A percentile compares a stretch with the other conserved stretches of the same genome.
phyloP scores from a whole-genome alignment of 345 rosid species.

The Bretschneidera sinensis region DNA sequence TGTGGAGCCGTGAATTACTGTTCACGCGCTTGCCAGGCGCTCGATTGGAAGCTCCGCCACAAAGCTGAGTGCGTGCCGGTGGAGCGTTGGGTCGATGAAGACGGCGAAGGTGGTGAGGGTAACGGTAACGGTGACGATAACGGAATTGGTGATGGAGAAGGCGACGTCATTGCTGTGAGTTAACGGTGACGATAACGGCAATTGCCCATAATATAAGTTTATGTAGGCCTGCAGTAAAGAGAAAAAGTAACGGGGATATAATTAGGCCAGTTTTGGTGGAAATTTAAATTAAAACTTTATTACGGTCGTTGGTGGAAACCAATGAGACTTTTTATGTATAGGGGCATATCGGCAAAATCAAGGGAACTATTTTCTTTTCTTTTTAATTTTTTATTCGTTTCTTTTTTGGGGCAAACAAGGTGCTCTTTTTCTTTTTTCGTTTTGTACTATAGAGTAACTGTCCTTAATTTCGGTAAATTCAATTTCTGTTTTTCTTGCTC shows the following conservation, averaged over 20 bases:
- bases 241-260: slow-evolving; percentile 1
- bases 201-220: background rate
- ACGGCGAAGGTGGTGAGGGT: slow-evolving; percentile 39
- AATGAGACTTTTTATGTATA: slow-evolving; percentile 23
- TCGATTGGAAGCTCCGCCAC: slow-evolving; percentile 92
- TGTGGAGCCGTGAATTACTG: slow-evolving; percentile 94
- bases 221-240: slow-evolving; percentile 1
- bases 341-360: slow-evolving; percentile 20
- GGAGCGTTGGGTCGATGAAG: slow-evolving; percentile 59
- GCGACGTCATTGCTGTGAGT: slow-evolving; percentile 19
- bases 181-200: slow-evolving; percentile 24
- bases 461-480: slow-evolving; percentile 17
- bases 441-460: slow-evolving; percentile 9
- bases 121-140: slow-evolving; percentile 36
- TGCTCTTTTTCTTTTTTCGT: background rate
- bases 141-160: slow-evolving; percentile 24
- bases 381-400: too few species aligned
- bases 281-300: slow-evolving; percentile 9
- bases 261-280: slow-evolving; percentile 26
- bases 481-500: background rate
- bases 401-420: background rate
- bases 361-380: slow-evolving; percentile 8
- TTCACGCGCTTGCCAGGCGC: slow-evolving; percentile 95
- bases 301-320: slow-evolving; percentile 12
- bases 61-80: slow-evolving; percentile 71